Base-by-base conservation (phyloP, 352 stramenopile species). In the Pseudoperonospora humuli region DNA sequence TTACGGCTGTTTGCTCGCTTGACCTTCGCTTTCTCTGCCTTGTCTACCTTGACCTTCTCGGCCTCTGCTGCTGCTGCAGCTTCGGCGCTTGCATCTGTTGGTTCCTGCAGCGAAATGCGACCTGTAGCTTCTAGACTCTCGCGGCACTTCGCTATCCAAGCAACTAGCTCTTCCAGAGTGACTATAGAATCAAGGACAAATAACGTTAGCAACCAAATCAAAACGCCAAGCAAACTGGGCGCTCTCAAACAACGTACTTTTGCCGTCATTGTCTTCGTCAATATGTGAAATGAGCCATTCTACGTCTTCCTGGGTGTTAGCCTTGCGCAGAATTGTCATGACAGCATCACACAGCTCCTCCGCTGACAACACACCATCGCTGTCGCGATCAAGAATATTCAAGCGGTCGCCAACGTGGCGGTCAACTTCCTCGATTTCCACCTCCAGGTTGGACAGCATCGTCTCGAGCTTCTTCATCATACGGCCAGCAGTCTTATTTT, bases 351-450 rank as follows among this genome's bases (percentile, higher is more conserved):
- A 87, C 45, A 99, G 76, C 71, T 99, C 96, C 55, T 98, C 90
- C n/a, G 76, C 77, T 20, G 80, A 86, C 17, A 98, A 36, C 41
- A 98, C 81, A 51, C 95, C 95, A 71, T 99, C 96, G 37, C 78
- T 89, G 74, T 99, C 96, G 54, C 92, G 89, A 64, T 99, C 96
- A 17, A 99, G 67, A 50, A 98, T 80, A 57, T 98, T 96, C 39
- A 99, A 82, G 38, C 96, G 96, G 61, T 98, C 92, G 49, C 96
- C 96, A 58, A 99, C 96, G 54, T 96, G 90, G 47, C 84, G 74
- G 59, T 98, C 88, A 21, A 97, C 93, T 57, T 96, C 84, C 19
- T 96, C 88, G 11, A 98, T 80, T 55, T 97, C 89, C 19, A 87
- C 67, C 51, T 98, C 87, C 42, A 98, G 79, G 49, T 89, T 97